These are phyloP conservation scores for Ophiostoma fasciatum DNA, from an alignment of 2,329 filamentous ascomycete genomes.

Conservation along the genomic window DNA sequence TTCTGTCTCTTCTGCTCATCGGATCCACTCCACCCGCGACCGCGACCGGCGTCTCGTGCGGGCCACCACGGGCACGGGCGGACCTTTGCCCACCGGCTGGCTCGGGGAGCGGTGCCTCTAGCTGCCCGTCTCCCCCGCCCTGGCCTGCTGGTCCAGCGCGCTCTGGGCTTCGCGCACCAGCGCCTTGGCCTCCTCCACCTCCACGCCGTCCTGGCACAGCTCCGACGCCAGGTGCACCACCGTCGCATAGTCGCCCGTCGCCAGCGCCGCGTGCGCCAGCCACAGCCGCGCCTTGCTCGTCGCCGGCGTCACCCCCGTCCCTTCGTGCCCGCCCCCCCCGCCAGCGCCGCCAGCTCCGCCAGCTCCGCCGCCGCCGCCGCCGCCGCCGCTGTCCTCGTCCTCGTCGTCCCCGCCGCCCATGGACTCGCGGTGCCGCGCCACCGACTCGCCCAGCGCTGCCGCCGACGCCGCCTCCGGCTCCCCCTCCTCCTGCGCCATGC, in stretches of 20 bases:
- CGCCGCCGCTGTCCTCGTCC: conserved; percentile 26
- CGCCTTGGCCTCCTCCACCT: conserved; percentile 94
- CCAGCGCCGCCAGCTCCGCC: conserved; percentile 17
- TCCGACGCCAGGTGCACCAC: conserved; percentile 76
- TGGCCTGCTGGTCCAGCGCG: conserved; percentile 39
- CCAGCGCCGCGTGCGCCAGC: conserved; percentile 74
- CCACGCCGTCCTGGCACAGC: conserved; percentile 86
- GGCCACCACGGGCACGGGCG: too few relatives aligned
- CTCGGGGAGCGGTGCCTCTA: too few relatives aligned
- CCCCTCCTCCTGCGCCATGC: conserved; percentile 81
- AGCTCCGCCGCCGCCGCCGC: conserved; percentile 20
- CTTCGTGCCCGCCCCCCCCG: conserved; percentile 23
- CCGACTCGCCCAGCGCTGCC: conserved; percentile 27
- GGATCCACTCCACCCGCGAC: too few relatives aligned
- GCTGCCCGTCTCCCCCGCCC: too few relatives aligned
- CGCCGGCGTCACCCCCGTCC: conserved; percentile 76
- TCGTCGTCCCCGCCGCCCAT: conserved; percentile 16
- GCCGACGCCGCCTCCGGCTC: conserved; percentile 18
- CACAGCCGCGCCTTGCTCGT: conserved; percentile 89
- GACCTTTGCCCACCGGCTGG: too few relatives aligned
- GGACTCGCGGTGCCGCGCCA: conserved; percentile 42
- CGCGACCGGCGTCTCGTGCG: too few relatives aligned
- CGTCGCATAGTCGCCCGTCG: conserved; percentile 56
- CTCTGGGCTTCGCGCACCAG: conserved; percentile 75
- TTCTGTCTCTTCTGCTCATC: too few relatives aligned